phyloP scores from a whole-genome alignment of 192 early-diverging fungal species.

The Phycomyces blakesleeanus region DNA sequence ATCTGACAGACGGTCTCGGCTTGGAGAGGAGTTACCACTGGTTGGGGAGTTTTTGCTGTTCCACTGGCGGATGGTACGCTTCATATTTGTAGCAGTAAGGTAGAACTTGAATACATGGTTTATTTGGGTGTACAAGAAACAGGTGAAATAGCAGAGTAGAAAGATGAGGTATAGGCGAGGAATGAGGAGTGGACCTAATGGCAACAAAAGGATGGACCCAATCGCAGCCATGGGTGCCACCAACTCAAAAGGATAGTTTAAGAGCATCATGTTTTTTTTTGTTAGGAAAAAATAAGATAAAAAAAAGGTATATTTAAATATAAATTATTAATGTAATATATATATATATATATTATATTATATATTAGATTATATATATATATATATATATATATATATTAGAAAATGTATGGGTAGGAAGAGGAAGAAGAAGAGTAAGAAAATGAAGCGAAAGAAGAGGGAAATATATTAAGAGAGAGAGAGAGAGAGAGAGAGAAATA shows the following conservation, averaged over 20 bases:
- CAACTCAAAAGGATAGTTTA: slow-evolving; percentile 43
- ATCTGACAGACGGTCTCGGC: neutral
- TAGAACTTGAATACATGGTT: slow-evolving; percentile 49
- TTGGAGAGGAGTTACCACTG: slow-evolving; percentile 13
- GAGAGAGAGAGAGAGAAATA: too few species aligned
- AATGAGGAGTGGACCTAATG: slow-evolving; percentile 40
- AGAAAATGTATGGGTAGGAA: slow-evolving; percentile 6
- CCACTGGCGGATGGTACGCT: slow-evolving; percentile 37
- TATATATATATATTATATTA: too few species aligned
- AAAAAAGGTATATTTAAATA: neutral
- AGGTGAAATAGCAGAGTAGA: slow-evolving; percentile 40
- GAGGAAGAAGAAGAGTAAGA: neutral
- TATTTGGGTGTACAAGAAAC: slow-evolving; percentile 40
- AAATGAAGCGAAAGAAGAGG: too few species aligned
- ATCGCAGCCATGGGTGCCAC: slow-evolving; percentile 44
- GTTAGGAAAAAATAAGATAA: neutral
- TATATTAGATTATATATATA: too few species aligned
- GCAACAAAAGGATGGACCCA: slow-evolving; percentile 34
- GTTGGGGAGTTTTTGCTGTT: slow-evolving; percentile 20
- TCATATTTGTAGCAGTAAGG: slow-evolving; percentile 40
- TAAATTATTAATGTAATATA: neutral
- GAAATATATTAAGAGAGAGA: too few species aligned
- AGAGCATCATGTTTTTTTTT: slow-evolving; percentile 4
- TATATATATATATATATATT: too few species aligned
- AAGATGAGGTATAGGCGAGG: slow-evolving; percentile 43